A percentile compares a stretch with the other conserved stretches of the same genome.
These are phyloP conservation scores for Sistotremastrum niveocremeum DNA, from an alignment of 768 basidiomycete species.

Conservation along the genomic window DNA sequence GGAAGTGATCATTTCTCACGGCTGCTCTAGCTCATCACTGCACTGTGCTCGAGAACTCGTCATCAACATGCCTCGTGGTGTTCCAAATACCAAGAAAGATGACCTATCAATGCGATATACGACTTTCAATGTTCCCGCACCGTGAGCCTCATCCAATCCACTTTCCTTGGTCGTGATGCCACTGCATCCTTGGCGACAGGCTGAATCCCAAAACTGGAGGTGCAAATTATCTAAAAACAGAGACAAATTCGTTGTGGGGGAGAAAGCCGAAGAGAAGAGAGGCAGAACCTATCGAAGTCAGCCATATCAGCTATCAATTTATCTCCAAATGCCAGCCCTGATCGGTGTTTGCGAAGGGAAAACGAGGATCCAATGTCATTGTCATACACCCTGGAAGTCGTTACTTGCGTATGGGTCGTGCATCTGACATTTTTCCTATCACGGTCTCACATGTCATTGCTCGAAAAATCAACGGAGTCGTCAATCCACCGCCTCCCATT, in stretches of 20 bases:
- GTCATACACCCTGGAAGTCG: conserved; percentile 74
- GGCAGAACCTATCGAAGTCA: conserved; percentile 12
- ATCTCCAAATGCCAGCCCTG: conserved; percentile 12
- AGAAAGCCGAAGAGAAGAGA: conserved; percentile 27
- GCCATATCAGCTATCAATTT: neutral
- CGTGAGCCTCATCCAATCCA: conserved; percentile 28
- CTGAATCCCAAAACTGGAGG: conserved; percentile 72
- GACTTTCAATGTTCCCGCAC: conserved; percentile 64
- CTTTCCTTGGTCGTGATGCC: conserved; percentile 1
- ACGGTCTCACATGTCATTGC: conserved; percentile 62
- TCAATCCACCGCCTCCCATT: conserved; percentile 30
- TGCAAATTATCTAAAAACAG: conserved; percentile 66
- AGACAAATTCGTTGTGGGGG: conserved; percentile 60
- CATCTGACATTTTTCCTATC: conserved; percentile 63
- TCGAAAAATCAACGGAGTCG: conserved; percentile 36
- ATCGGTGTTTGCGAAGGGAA: conserved; percentile 18
- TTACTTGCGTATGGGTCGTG: conserved; percentile 57
- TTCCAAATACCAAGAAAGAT: conserved; percentile 69
- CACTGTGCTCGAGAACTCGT: neutral
- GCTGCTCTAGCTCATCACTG: too few species aligned
- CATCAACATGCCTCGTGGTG: conserved; percentile 60
- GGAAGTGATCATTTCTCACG: too few species aligned
- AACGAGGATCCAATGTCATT: conserved; percentile 66
- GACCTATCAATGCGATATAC: conserved; percentile 76
- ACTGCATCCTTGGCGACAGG: conserved; percentile 20